These are phyloP conservation scores for Ceratobasidium sp. DNA, from an alignment of 1,284 basidiomycete species.

Conservation along the genomic window DNA sequence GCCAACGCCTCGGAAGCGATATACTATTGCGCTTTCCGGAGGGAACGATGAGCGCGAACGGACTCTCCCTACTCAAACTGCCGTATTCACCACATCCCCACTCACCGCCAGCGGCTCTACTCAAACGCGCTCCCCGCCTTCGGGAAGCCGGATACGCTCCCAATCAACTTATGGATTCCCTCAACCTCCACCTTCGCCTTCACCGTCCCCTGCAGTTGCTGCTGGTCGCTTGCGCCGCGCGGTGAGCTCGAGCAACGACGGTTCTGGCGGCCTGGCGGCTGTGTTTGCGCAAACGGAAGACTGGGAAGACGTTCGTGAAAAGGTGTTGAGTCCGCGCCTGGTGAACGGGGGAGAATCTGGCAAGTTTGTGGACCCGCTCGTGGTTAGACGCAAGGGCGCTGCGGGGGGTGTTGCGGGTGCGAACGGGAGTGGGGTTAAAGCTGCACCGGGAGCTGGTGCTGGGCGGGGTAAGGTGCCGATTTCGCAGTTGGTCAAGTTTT, in stretches of 20 bases:
- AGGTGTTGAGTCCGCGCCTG: constrained; percentile 38
- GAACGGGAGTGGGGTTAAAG: constrained; percentile 32
- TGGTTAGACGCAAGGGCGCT: constrained; percentile 72
- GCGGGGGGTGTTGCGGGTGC: background rate
- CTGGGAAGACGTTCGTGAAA: constrained; percentile 44
- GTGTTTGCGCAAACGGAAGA: constrained; percentile 45
- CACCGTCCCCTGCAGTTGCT: constrained; percentile 14
- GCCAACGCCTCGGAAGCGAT: constrained; percentile 74
- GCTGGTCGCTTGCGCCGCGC: constrained; percentile 17
- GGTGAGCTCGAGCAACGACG: constrained; percentile 41
- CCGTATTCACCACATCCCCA: constrained; percentile 47
- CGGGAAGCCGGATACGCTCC: constrained; percentile 21
- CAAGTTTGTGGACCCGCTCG: constrained; percentile 78
- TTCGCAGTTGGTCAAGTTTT: constrained; percentile 83
- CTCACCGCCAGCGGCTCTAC: constrained; percentile 54
- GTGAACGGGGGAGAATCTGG: constrained; percentile 5
- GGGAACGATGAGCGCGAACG: constrained; percentile 63
- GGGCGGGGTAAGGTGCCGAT: constrained; percentile 77
- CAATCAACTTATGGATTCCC: constrained; percentile 24
- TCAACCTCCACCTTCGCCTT: constrained; percentile 25
- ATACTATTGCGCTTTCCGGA: constrained; percentile 81
- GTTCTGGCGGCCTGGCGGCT: constrained; percentile 23
- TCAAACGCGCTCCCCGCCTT: constrained; percentile 20
- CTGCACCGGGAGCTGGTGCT: constrained; percentile 26
- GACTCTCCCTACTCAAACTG: constrained; percentile 43